Conservation (phyloP, 371 early-diverging fungal species). For the Mucor saturninus region DNA sequence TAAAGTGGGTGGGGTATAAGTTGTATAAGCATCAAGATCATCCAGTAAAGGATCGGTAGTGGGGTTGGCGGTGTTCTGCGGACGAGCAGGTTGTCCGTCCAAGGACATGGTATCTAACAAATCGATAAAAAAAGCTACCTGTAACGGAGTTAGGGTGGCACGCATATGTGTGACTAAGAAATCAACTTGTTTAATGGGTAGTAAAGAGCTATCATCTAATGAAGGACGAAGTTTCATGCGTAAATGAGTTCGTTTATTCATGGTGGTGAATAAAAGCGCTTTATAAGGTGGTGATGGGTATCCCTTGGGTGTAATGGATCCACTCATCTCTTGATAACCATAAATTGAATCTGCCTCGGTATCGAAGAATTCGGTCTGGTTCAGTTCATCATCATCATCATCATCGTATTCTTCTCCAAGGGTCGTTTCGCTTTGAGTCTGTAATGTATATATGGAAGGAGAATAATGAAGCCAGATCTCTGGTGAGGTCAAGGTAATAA, state of each 20-base stretch:
- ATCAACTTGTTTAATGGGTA: slow-evolving; percentile 39
- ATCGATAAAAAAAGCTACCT: slow-evolving; percentile 40
- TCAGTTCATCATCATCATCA: slow-evolving; percentile 12
- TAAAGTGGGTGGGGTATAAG: neutral
- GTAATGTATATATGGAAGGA: slow-evolving; percentile 22
- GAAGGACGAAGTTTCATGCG: slow-evolving; percentile 42
- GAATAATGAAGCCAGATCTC: slow-evolving; percentile 42
- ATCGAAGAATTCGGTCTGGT: slow-evolving; percentile 43
- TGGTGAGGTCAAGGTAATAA: slow-evolving; percentile 44
- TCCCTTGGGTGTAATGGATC: slow-evolving; percentile 38
- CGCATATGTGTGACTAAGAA: slow-evolving; percentile 37
- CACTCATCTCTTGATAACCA: slow-evolving; percentile 31
- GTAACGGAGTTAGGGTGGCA: slow-evolving; percentile 35
- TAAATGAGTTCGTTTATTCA: slow-evolving; percentile 46
- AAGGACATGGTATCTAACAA: slow-evolving; percentile 27
- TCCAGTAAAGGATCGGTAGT: slow-evolving; percentile 7
- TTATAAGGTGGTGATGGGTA: slow-evolving; percentile 34
- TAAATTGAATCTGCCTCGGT: slow-evolving; percentile 18
- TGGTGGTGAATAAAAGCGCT: slow-evolving; percentile 44
- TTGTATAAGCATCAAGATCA: slow-evolving; percentile 18
- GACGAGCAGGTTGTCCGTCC: neutral
- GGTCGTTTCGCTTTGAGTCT: slow-evolving; percentile 32
- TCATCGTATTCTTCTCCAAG: neutral
- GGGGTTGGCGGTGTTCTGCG: neutral
- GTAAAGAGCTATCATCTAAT: slow-evolving; percentile 6